These are phyloP conservation scores for Asterophora parasitica DNA, from an alignment of 768 basidiomycete species.

Conservation along the genomic window DNA sequence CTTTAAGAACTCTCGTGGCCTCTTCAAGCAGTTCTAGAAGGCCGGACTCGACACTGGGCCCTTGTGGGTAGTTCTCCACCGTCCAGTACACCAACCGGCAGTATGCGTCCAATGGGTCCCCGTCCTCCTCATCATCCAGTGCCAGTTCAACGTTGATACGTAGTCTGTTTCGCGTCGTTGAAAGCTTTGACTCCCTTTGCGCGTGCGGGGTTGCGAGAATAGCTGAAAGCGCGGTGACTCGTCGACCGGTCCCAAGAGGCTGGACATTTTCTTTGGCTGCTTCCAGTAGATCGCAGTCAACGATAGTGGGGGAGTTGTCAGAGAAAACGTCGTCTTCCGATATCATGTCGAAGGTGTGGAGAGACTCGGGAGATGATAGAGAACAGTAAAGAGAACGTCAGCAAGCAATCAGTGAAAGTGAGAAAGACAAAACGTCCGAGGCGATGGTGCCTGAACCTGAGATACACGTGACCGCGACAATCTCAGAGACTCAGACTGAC, in stretches of 20 bases:
- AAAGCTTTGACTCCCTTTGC: constrained; percentile 66
- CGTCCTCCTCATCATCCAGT: constrained; percentile 77
- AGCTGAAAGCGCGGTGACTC: constrained; percentile 72
- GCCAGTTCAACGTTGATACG: constrained; percentile 71
- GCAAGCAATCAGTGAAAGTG: too few species aligned
- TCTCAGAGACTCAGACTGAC: too few species aligned
- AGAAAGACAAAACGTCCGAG: too few species aligned
- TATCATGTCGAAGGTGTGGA: constrained; percentile 13
- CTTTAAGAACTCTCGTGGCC: constrained; percentile 81
- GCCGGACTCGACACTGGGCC: constrained; percentile 82
- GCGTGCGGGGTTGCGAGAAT: constrained; percentile 74
- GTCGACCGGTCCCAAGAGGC: constrained; percentile 72
- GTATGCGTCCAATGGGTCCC: constrained; percentile 84
- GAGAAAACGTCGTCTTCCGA: constrained; percentile 40
- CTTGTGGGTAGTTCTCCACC: constrained; percentile 91
- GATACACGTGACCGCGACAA: too few species aligned
- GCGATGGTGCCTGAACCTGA: too few species aligned
- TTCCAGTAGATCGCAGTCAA: constrained; percentile 78
- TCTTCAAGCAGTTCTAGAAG: constrained; percentile 92
- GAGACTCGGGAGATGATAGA: background rate
- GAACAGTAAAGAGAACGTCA: background rate
- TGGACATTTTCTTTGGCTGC: constrained; percentile 87
- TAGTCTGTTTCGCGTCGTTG: constrained; percentile 58
- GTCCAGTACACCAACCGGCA: constrained; percentile 87
- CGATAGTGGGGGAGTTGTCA: constrained; percentile 42